Percentiles rank a stretch among this genome's conserved stretches.
Evolutionary conservation across 768 basidiomycete species (phyloP).

Genomic region (Suillus weaverae): DNA sequence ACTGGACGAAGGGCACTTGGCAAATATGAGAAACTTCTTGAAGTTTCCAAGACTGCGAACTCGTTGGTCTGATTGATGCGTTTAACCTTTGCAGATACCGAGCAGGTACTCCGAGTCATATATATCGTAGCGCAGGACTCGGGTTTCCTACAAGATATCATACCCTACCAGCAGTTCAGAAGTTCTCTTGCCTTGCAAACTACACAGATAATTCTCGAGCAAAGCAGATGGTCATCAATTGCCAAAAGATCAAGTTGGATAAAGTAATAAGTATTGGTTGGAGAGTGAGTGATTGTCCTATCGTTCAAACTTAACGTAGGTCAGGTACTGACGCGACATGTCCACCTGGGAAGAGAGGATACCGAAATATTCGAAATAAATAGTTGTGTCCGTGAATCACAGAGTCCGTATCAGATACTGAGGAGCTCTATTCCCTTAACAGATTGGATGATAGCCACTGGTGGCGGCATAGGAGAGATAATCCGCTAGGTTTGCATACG

Average conservation of each 20-base stretch:
- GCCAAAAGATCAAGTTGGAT: neutral
- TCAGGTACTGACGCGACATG: neutral
- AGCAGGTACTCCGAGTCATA: neutral
- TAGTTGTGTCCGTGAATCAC: neutral
- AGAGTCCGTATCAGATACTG: neutral
- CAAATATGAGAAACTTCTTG: no score
- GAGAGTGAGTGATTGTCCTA: neutral
- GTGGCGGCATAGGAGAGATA: constrained; percentile 24
- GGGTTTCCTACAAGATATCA: neutral
- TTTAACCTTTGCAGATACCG: neutral
- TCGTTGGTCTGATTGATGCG: neutral
- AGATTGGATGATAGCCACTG: constrained; percentile 17
- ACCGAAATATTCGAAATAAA: neutral
- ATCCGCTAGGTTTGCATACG: constrained; percentile 23
- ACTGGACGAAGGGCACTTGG: no score
- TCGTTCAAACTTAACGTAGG: neutral
- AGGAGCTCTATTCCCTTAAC: constrained; percentile 7
- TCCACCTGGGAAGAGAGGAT: neutral
- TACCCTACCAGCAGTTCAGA: neutral
- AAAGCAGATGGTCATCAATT: neutral
- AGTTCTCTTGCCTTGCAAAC: neutral
- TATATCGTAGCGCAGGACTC: neutral
- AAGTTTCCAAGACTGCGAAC: neutral
- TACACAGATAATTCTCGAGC: neutral
- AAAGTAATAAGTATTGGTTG: neutral